These are phyloP conservation scores for Moesziomyces globuligerus DNA, from an alignment of 1,284 basidiomycete genomes.

Conservation along the genomic window DNA sequence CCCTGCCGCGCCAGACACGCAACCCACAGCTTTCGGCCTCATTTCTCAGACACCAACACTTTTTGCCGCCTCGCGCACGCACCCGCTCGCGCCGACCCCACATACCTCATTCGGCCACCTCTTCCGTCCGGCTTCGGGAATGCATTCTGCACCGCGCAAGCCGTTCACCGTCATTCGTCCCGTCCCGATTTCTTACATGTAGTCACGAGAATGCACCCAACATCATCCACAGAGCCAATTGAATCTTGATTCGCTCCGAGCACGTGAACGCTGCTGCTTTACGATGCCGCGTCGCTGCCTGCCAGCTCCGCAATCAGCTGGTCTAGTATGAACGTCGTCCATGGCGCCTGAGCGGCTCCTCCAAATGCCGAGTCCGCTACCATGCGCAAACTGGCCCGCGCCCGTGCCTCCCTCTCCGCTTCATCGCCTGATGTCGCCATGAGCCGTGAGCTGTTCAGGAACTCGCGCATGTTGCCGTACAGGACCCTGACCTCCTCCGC, in stretches of 20 bases:
- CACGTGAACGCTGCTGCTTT: no score
- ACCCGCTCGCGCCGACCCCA: no score
- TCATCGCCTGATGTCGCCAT: background rate
- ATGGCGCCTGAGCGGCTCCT: conserved; percentile 11
- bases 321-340: conserved; percentile 25
- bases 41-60: conserved; percentile 10
- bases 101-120: background rate
- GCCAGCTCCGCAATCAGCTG: conserved; percentile 11
- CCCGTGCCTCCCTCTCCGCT: background rate
- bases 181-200: background rate
- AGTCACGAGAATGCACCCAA: no score
- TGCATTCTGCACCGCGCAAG: background rate
- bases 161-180: background rate
- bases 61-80: background rate
- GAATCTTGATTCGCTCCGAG: no score
- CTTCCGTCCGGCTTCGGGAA: no score
- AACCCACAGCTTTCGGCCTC: conserved; percentile 1
- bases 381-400: conserved; percentile 1
- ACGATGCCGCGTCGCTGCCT: background rate
- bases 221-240: no score
- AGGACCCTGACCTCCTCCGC: conserved; percentile 18
- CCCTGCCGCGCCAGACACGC: conserved; percentile 11
- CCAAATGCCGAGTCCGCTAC: conserved; percentile 30
- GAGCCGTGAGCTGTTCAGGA: background rate
- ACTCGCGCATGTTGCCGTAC: conserved; percentile 10